Evolutionary conservation across 1,139 yeast genomes (phyloP).

Genomic region (Lodderomyces beijingensis): DNA sequence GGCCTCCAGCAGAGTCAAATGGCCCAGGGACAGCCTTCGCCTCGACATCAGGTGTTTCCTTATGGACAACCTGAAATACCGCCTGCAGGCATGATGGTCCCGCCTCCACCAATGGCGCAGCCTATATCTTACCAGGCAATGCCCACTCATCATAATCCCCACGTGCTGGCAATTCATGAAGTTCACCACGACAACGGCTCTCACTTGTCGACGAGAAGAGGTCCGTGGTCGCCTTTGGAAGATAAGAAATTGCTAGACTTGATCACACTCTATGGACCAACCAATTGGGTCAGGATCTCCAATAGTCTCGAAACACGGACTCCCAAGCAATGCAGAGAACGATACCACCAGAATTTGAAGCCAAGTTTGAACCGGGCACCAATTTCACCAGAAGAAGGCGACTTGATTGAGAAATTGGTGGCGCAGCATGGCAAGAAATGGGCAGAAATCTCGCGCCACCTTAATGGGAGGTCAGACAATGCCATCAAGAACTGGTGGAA

Average conservation of each 20-base stretch:
- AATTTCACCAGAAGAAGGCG: conserved; percentile 81
- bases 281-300: conserved; percentile 87
- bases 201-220: no score
- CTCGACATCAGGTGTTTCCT: conserved; percentile 1
- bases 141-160: no score
- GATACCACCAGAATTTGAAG: conserved; percentile 88
- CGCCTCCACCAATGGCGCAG: conserved; percentile 1
- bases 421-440: conserved; percentile 81
- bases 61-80: neutral
- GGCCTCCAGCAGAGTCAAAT: neutral
- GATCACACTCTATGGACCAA: conserved; percentile 72
- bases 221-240: conserved; percentile 91
- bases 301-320: conserved; percentile 71
- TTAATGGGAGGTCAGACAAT: conserved; percentile 83
- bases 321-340: conserved; percentile 89
- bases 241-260: conserved; percentile 69
- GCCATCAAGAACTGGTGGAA: conserved; percentile 98
- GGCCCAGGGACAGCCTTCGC: neutral
- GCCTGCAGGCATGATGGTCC: neutral
- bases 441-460: conserved; percentile 90
- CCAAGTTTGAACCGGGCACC: conserved; percentile 81
- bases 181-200: no score
- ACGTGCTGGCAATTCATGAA: no score
- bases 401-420: conserved; percentile 73
- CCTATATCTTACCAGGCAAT: neutral